phyloP scores from a whole-genome alignment of 108 stramenopile genomes.

The Schizochytrium sp. region DNA sequence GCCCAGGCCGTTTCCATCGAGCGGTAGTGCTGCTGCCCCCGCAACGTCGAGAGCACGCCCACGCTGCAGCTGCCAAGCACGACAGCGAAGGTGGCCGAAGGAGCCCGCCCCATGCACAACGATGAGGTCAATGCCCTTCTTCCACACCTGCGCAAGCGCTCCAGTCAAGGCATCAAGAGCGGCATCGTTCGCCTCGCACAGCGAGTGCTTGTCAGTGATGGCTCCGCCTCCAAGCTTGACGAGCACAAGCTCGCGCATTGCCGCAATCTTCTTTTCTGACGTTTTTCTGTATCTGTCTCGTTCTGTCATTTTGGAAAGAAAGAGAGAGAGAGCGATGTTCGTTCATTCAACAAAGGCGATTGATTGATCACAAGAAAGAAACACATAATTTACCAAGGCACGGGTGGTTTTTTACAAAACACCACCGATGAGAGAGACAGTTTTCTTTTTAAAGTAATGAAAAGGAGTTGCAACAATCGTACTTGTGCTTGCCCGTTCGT shows the following conservation, averaged over 20 bases:
- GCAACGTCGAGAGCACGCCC: not conserved
- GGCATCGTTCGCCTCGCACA: not conserved
- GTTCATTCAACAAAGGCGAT: too few species aligned
- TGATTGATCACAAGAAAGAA: too few species aligned
- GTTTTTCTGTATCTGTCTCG: not conserved
- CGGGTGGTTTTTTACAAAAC: too few species aligned
- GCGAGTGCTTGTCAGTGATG: not conserved
- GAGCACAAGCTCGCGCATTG: not conserved
- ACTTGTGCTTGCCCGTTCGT: too few species aligned
- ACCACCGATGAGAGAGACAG: too few species aligned
- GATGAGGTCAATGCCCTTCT: not conserved
- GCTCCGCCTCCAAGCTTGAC: conserved; percentile 8
- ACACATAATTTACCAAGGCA: too few species aligned
- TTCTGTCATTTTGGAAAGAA: not conserved
- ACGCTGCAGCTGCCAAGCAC: not conserved
- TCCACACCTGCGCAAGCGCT: not conserved
- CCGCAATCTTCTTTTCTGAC: not conserved
- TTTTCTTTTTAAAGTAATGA: too few species aligned
- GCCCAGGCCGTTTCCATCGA: not conserved
- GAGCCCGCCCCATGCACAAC: conserved; percentile 6
- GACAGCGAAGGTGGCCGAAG: not conserved
- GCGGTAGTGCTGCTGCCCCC: not conserved
- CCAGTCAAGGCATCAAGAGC: not conserved
- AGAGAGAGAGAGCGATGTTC: too few species aligned
- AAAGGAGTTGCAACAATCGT: too few species aligned